Conservation (phyloP, 2,329 filamentous ascomycete genomes). For the Botrytis fragariae region DNA sequence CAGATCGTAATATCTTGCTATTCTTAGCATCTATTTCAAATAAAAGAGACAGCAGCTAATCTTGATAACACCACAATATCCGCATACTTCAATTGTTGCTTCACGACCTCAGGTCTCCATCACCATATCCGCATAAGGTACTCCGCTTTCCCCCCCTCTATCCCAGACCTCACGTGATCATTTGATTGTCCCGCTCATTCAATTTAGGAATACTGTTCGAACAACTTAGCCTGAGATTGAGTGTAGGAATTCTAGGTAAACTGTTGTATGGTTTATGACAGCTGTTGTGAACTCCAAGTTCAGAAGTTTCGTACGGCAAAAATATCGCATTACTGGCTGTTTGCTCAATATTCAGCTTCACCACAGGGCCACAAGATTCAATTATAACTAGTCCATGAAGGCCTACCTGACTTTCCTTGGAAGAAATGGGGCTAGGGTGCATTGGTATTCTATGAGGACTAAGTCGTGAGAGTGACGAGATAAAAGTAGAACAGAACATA, state of each 20-base stretch:
- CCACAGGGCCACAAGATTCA: fast-evolving
- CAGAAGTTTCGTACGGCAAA: background rate
- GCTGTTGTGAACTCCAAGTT: background rate
- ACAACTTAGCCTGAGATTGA: background rate
- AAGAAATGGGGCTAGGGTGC: fast-evolving
- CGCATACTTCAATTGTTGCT: no score
- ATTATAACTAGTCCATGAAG: fast-evolving
- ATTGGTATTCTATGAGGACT: background rate
- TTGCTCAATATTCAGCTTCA: background rate
- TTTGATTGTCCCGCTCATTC: background rate
- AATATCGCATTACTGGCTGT: background rate
- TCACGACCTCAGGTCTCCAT: no score
- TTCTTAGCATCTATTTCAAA: no score
- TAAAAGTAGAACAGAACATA: background rate
- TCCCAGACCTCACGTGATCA: background rate
- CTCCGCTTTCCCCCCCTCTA: no score
- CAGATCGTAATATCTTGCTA: no score
- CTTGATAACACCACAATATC: no score
- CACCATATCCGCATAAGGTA: background rate
- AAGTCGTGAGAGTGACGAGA: background rate
- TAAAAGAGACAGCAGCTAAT: no score
- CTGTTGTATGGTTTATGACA: fast-evolving
- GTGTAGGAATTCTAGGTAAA: background rate
- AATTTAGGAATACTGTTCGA: background rate
- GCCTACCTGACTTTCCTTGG: background rate